Conservation (phyloP, 2,329 filamentous ascomycete species). For the Tolypocladium album region DNA sequence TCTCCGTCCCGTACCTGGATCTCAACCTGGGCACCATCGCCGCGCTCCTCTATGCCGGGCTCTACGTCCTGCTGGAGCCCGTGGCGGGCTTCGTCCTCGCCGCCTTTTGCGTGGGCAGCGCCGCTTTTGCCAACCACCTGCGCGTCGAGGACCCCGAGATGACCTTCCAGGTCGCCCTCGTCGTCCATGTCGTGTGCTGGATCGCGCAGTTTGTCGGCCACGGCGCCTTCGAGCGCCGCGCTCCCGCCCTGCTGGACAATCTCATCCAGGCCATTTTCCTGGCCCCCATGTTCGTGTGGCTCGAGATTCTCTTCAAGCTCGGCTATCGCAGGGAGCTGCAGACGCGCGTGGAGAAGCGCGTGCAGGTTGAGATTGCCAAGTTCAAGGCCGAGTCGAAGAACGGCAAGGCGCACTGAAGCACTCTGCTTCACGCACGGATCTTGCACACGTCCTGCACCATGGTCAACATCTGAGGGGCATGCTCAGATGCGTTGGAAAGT, state of each 20-base stretch:
- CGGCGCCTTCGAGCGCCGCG: conserved; percentile 75
- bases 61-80: conserved; percentile 89
- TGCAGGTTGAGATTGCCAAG: conserved; percentile 67
- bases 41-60: conserved; percentile 57
- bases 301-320: conserved; percentile 81
- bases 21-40: conserved; percentile 56
- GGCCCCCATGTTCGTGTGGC: conserved; percentile 94
- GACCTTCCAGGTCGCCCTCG: conserved; percentile 48
- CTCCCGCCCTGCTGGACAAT: conserved; percentile 85
- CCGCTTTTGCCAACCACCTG: conserved; percentile 67
- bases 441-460: neutral
- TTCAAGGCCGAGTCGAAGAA: conserved; percentile 49
- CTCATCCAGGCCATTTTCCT: conserved; percentile 84
- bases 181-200: conserved; percentile 67
- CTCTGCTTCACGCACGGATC: neutral
- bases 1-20: conserved; percentile 55
- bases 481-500: neutral
- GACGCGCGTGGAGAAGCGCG: conserved; percentile 64
- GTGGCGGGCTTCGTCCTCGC: conserved; percentile 75
- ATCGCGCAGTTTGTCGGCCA: conserved; percentile 86
- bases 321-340: conserved; percentile 87
- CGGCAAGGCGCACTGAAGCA: conserved; percentile 37
- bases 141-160: conserved; percentile 42
- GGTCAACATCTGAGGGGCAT: neutral
- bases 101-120: conserved; percentile 62